Evolutionary conservation across 228 moss, liverwort and hornwort genomes (phyloP).

Genomic region (Sphagnum magellanicum): DNA sequence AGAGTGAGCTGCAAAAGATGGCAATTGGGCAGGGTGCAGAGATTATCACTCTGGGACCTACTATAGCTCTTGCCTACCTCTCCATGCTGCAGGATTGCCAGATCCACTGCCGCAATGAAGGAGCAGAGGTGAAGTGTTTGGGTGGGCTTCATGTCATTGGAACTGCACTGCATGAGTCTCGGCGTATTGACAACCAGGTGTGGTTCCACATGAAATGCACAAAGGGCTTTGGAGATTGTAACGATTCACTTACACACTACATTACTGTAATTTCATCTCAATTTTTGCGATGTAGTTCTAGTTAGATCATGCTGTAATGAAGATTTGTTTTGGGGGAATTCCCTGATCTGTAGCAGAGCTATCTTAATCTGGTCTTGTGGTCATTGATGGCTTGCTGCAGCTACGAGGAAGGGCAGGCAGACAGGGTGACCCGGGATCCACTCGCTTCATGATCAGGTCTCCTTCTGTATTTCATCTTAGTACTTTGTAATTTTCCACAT

Average conservation of each 20-base stretch:
- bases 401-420: slow-evolving; percentile 75
- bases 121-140: slow-evolving; percentile 78
- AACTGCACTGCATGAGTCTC: slow-evolving; percentile 91
- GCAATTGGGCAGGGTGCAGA: slow-evolving; percentile 51
- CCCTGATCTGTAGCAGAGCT: not conserved
- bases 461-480: not conserved
- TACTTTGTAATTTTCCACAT: too few relatives aligned
- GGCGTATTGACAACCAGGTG: slow-evolving; percentile 94
- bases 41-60: slow-evolving; percentile 41
- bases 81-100: slow-evolving; percentile 81
- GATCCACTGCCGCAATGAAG: slow-evolving; percentile 74
- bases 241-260: not conserved
- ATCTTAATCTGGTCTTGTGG: not conserved
- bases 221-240: not conserved
- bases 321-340: not conserved
- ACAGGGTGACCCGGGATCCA: slow-evolving; percentile 97
- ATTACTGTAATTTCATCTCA: too few relatives aligned
- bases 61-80: slow-evolving; percentile 73
- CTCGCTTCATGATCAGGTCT: slow-evolving; percentile 92
- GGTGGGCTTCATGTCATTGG: slow-evolving; percentile 98
- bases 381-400: slow-evolving; percentile 14
- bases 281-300: too few relatives aligned
- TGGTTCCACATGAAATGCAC: not conserved
- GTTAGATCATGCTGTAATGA: too few relatives aligned
- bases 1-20: slow-evolving; percentile 51